Evolutionary conservation across 2,329 filamentous ascomycete genomes (phyloP).

Genomic region (Fusarium chlamydosporum): DNA sequence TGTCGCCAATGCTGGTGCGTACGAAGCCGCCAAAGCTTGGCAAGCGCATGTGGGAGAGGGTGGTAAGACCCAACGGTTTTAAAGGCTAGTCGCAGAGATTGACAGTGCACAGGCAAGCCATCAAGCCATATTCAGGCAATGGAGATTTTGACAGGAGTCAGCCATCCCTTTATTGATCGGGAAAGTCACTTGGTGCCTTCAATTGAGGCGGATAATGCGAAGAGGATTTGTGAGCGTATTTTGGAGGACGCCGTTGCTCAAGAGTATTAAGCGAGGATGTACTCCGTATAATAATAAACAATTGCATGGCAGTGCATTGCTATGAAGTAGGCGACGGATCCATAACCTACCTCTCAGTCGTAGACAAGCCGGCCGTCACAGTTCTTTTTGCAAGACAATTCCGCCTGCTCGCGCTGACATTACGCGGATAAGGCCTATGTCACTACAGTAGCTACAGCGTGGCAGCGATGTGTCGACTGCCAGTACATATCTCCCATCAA

Average conservation of each 20-base stretch:
- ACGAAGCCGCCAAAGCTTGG: background rate
- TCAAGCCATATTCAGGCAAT: background rate
- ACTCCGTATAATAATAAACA: too few relatives aligned
- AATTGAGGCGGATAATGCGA: background rate
- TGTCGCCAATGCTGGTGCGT: background rate
- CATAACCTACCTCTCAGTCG: too few relatives aligned
- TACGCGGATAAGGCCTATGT: too few relatives aligned
- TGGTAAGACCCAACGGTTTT: background rate
- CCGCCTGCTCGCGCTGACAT: too few relatives aligned
- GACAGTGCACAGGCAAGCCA: background rate
- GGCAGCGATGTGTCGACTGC: conserved; percentile 11
- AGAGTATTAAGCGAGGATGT: background rate
- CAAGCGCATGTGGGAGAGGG: background rate
- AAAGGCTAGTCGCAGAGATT: background rate
- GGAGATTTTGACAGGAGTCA: background rate
- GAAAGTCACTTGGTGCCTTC: background rate
- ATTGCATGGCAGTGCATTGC: too few relatives aligned
- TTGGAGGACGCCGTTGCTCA: background rate
- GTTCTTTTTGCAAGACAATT: too few relatives aligned
- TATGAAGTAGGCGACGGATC: too few relatives aligned
- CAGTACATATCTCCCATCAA: conserved; percentile 6
- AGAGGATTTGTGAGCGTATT: background rate
- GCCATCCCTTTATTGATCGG: background rate
- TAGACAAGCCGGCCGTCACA: too few relatives aligned
- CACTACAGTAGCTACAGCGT: conserved; percentile 4